A percentile compares a stretch with the other conserved stretches of the same genome.
Evolutionary conservation across 768 basidiomycete genomes (phyloP).

Genomic region (Cubamyces sp.): DNA sequence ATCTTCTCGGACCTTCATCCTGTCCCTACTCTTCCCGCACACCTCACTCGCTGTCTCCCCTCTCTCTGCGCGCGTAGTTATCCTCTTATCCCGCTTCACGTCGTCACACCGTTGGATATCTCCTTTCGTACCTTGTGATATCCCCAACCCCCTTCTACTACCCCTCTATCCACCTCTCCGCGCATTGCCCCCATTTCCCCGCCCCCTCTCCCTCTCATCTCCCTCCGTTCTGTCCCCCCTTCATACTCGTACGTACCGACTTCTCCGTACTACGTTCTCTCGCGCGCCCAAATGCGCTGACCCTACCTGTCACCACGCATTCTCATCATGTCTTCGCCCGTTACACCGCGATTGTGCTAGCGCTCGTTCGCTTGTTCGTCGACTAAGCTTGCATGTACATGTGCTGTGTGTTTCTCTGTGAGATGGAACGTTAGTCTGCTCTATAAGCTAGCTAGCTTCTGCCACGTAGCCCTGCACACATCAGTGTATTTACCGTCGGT

Average conservation of each 20-base stretch:
- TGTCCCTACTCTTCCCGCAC: not conserved
- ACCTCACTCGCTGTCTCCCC: not conserved
- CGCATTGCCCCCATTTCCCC: not conserved
- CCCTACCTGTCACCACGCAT: not conserved
- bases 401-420: not conserved
- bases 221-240: not conserved
- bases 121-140: conserved; percentile 1
- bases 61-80: not conserved
- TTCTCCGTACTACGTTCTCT: not conserved
- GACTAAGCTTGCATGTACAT: not conserved
- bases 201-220: not conserved
- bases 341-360: not conserved
- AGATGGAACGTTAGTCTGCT: not conserved
- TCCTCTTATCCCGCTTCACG: not conserved
- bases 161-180: not conserved
- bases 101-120: conserved; percentile 1
- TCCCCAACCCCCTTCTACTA: not conserved
- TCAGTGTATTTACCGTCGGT: no score
- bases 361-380: not conserved
- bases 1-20: not conserved
- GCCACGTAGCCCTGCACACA: no score
- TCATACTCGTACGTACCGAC: not conserved
- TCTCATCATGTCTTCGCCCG: no score
- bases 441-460: not conserved
- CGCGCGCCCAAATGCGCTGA: no score